Evolutionary conservation across 192 early-diverging fungal genomes (phyloP).

Genomic region (Coemansia brasiliensis): DNA sequence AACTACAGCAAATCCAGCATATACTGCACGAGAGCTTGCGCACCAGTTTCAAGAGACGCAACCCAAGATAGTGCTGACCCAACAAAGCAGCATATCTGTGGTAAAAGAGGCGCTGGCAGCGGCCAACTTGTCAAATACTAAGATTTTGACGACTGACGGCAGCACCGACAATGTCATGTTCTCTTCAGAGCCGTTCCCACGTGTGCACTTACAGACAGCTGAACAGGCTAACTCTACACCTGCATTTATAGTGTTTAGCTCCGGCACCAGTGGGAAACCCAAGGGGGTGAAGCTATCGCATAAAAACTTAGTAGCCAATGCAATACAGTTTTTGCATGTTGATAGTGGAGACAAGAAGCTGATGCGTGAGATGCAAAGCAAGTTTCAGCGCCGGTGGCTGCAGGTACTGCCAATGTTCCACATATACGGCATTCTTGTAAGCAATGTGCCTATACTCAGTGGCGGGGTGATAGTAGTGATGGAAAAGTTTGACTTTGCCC

Average conservation of each 20-base stretch:
- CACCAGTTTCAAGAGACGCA: slow-evolving; percentile 73
- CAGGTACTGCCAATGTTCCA: slow-evolving; percentile 72
- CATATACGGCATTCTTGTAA: slow-evolving; percentile 65
- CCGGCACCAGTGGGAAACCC: slow-evolving; percentile 59
- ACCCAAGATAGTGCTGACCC: slow-evolving; percentile 67
- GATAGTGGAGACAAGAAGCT: slow-evolving; percentile 35
- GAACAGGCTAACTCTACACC: slow-evolving; percentile 23
- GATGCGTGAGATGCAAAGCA: slow-evolving; percentile 11
- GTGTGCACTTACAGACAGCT: slow-evolving; percentile 24
- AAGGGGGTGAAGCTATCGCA: slow-evolving; percentile 88
- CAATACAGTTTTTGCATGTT: slow-evolving; percentile 56
- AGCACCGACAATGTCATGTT: slow-evolving; percentile 14
- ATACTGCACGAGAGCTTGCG: slow-evolving; percentile 75
- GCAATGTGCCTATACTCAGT: slow-evolving; percentile 39
- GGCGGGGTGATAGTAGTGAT: slow-evolving; percentile 68
- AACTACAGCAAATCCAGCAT: slow-evolving; percentile 79
- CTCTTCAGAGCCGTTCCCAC: slow-evolving; percentile 28
- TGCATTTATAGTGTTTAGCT: slow-evolving; percentile 52
- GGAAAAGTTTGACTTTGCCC: slow-evolving; percentile 70
- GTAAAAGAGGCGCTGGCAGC: slow-evolving; percentile 32
- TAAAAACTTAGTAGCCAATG: slow-evolving; percentile 77
- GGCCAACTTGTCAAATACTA: slow-evolving; percentile 25
- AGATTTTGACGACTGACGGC: slow-evolving; percentile 36
- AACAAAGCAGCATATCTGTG: slow-evolving; percentile 15
- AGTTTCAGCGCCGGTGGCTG: slow-evolving; percentile 36